Conservation (phyloP, 371 early-diverging fungal genomes). For the Chytridium lagenaria region DNA sequence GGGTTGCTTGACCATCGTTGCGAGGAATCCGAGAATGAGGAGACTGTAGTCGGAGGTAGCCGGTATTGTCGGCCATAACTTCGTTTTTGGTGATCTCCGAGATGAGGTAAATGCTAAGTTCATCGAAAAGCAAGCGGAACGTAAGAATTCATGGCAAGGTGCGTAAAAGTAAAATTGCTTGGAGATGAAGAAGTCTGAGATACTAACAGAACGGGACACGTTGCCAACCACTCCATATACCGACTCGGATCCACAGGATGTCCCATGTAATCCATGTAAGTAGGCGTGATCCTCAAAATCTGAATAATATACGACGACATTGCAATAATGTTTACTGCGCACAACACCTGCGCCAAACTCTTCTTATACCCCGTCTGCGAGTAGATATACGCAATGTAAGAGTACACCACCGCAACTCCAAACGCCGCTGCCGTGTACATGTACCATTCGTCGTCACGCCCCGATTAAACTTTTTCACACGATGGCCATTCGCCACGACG, state of each 20-base stretch:
- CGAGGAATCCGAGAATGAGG: conserved; percentile 39
- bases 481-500: conserved; percentile 13
- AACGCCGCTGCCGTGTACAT: conserved; percentile 38
- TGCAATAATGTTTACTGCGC: conserved; percentile 28
- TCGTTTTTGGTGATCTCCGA: conserved; percentile 39
- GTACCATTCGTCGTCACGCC: conserved; percentile 38
- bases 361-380: conserved; percentile 14
- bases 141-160: neutral
- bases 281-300: conserved; percentile 33
- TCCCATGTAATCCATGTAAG: conserved; percentile 28
- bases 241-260: conserved; percentile 45
- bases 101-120: conserved; percentile 39
- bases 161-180: no score
- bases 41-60: conserved; percentile 38
- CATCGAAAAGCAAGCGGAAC: neutral
- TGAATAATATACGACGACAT: conserved; percentile 26
- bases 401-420: conserved; percentile 29
- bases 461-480: conserved; percentile 28
- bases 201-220: conserved; percentile 42
- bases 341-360: conserved; percentile 24
- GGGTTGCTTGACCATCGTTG: conserved; percentile 38
- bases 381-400: neutral
- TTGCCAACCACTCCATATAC: conserved; percentile 47
- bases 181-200: no score
- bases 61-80: conserved; percentile 25